Evolutionary conservation across 2,329 filamentous ascomycete species (phyloP).

Genomic region (Chaetomiaceae sp.): DNA sequence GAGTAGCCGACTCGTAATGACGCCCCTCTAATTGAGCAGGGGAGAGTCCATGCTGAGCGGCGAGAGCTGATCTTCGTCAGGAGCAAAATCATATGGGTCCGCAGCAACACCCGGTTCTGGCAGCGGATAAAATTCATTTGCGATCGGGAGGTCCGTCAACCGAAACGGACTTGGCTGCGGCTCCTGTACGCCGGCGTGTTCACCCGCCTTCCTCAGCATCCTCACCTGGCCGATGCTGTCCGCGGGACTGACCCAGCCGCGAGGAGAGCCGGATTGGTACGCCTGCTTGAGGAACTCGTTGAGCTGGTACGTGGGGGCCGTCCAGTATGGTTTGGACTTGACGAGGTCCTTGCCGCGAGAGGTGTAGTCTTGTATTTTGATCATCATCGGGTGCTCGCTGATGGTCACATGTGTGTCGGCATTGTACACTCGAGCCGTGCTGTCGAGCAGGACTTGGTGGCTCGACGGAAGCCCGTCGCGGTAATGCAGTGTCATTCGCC

Average conservation of each 20-base stretch:
- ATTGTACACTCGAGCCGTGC: not conserved
- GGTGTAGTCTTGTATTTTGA: slow-evolving; percentile 32
- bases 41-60: too few relatives aligned
- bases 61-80: too few relatives aligned
- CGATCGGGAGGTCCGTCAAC: not conserved
- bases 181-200: not conserved
- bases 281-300: slow-evolving; percentile 47
- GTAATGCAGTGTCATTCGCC: not conserved
- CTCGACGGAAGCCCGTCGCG: not conserved
- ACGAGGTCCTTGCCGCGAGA: slow-evolving; percentile 11
- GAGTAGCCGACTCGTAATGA: too few relatives aligned
- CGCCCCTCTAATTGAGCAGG: too few relatives aligned
- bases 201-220: slow-evolving; percentile 46
- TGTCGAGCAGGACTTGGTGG: not conserved
- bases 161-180: not conserved
- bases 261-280: slow-evolving; percentile 15
- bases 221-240: slow-evolving; percentile 43
- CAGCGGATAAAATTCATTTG: too few relatives aligned
- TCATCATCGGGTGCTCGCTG: slow-evolving; percentile 20
- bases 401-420: not conserved
- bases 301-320: slow-evolving; percentile 43
- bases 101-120: too few relatives aligned
- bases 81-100: too few relatives aligned
- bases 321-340: slow-evolving; percentile 38
- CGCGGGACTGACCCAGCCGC: slow-evolving; percentile 38